These are phyloP conservation scores for Dendrocalamus sinicus DNA, from an alignment of 176 grass and related monocot species.

Conservation along the genomic window DNA sequence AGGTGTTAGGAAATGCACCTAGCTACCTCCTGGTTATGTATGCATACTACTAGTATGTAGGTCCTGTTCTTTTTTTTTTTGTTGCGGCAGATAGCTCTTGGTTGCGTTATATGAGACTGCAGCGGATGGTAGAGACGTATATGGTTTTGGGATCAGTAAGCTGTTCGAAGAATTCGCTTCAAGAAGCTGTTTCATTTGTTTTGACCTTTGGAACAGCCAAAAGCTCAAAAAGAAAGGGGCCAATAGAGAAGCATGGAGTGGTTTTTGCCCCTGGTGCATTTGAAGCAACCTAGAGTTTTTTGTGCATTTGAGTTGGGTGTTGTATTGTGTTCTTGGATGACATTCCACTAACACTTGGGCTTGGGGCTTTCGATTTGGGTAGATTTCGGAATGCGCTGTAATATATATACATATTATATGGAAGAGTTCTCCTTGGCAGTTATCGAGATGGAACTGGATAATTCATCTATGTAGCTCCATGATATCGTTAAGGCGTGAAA, in stretches of 20 bases:
- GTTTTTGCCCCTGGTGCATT: slow-evolving; percentile 52
- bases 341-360: slow-evolving; percentile 32
- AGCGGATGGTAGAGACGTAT: too few relatives aligned
- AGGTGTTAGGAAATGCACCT: slow-evolving; percentile 48
- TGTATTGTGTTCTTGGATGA: slow-evolving; percentile 41
- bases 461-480: slow-evolving; percentile 3
- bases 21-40: slow-evolving; percentile 45
- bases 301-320: slow-evolving; percentile 38
- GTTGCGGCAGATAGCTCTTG: too few relatives aligned
- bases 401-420: slow-evolving; percentile 4
- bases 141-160: too few relatives aligned
- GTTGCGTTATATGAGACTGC: too few relatives aligned
- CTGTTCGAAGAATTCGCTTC: too few relatives aligned
- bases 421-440: slow-evolving; percentile 16
- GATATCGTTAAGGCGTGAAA: not conserved
- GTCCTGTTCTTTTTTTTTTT: not conserved
- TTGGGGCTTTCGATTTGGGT: slow-evolving; percentile 32
- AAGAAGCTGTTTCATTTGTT: too few relatives aligned
- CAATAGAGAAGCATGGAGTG: slow-evolving; percentile 42
- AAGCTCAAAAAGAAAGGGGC: not conserved
- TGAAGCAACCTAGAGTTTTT: slow-evolving; percentile 23
- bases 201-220: too few relatives aligned
- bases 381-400: slow-evolving; percentile 27
- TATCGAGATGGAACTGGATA: slow-evolving; percentile 16
- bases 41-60: slow-evolving; percentile 49